phyloP scores from a whole-genome alignment of 2,329 filamentous ascomycete species.

The Hirsutella thompsonii region DNA sequence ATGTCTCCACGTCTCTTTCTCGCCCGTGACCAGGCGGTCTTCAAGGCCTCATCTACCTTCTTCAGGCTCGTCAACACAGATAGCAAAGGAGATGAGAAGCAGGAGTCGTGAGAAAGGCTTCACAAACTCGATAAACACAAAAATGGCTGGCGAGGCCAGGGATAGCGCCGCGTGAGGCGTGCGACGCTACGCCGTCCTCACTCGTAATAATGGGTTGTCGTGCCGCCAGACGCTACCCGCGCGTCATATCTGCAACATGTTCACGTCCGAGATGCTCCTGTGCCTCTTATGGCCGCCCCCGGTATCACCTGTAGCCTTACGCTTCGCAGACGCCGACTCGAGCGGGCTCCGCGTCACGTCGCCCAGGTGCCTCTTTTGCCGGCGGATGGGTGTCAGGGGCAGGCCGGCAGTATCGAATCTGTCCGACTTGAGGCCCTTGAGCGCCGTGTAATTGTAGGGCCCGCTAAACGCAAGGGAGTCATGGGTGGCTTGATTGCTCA shows the following conservation, averaged over 20 bases:
- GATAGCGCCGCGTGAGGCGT: conserved; percentile 17
- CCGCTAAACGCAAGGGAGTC: conserved; percentile 51
- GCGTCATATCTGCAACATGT: conserved; percentile 30
- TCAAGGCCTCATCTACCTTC: too few relatives aligned
- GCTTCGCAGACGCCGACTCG: conserved; percentile 35
- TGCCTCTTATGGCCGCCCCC: conserved; percentile 38
- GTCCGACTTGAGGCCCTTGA: conserved; percentile 52
- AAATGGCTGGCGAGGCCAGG: conserved; percentile 24
- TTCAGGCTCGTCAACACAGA: too few relatives aligned
- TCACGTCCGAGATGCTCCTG: conserved; percentile 45
- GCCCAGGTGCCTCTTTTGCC: conserved; percentile 35
- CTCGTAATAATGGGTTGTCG: conserved; percentile 20
- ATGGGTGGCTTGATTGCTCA: conserved; percentile 46
- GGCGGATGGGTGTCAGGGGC: conserved; percentile 55
- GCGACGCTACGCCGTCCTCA: conserved; percentile 30
- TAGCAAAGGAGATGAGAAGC: neutral
- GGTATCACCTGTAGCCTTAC: conserved; percentile 37
- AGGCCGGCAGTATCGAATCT: conserved; percentile 52
- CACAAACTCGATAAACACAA: neutral
- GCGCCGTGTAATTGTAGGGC: conserved; percentile 45
- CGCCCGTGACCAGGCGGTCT: too few relatives aligned
- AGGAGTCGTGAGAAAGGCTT: neutral
- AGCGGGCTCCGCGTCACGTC: conserved; percentile 36
- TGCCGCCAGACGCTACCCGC: neutral
- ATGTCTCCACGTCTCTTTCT: too few relatives aligned